A percentile compares a stretch with the other conserved stretches of the same genome.
Conservation (phyloP, 2,329 filamentous ascomycete genomes). For the Cladosporium sp. region DNA sequence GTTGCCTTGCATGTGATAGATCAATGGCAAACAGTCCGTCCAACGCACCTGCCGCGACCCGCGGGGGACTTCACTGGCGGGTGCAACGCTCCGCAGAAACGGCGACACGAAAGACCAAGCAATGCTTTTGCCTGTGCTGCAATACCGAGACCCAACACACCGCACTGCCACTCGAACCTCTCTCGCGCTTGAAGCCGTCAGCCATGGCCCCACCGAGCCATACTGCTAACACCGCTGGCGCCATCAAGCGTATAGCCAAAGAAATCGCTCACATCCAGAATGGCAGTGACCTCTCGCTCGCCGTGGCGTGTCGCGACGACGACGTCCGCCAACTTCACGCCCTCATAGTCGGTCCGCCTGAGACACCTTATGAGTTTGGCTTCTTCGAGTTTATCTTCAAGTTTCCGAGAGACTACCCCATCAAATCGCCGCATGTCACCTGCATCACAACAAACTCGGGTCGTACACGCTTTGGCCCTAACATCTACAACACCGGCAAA, state of each 20-base stretch:
- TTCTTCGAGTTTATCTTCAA: constrained; percentile 73
- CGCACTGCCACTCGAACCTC: too few species aligned
- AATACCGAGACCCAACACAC: too few species aligned
- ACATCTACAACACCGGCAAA: constrained; percentile 86
- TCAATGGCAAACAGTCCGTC: too few species aligned
- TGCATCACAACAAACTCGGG: constrained; percentile 85
- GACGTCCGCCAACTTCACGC: constrained; percentile 85
- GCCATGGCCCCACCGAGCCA: background rate
- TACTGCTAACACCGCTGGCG: constrained; percentile 23
- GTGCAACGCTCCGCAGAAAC: too few species aligned
- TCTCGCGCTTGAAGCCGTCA: too few species aligned
- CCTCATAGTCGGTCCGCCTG: constrained; percentile 84
- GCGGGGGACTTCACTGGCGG: too few species aligned
- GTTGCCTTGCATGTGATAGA: too few species aligned
- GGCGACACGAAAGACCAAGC: too few species aligned
- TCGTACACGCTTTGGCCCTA: constrained; percentile 86
- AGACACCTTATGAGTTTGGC: constrained; percentile 93
- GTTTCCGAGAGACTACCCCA: constrained; percentile 69
- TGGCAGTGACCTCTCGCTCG: constrained; percentile 76
- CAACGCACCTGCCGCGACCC: too few species aligned
- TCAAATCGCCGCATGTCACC: constrained; percentile 52
- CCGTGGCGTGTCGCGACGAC: constrained; percentile 77
- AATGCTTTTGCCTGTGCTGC: too few species aligned
- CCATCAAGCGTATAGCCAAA: constrained; percentile 41
- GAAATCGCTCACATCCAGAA: constrained; percentile 83